Base-by-base conservation (phyloP, 139 green algal genomes). In the Microglena sp. region DNA sequence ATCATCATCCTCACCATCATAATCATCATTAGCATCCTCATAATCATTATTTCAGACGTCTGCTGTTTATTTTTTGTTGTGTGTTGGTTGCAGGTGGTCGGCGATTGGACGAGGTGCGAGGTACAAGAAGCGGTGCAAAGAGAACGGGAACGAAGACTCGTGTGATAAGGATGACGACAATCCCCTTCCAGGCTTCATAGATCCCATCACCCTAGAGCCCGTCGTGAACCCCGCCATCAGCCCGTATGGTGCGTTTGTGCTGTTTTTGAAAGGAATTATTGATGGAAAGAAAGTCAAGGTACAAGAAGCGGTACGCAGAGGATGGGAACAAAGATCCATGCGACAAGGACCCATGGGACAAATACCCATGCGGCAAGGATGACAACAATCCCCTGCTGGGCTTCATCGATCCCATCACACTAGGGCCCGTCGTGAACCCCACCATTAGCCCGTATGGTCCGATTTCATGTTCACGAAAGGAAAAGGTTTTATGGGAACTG, bases 381-480 rank as follows among this genome's bases (percentile, higher is more conserved):
- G 50, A 68, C 1, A 75, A 82, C 57, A 90, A 93, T 64, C 88
- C 86, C 6, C 60, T 95, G 55, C 86, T 84, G 2, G 71, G 78
- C 33, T 70, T 87, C 33, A 86, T 95, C 2, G 90, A 96, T 70
- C 86, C 86, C 31, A 87, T 95, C 70, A 94, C 87, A 18, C 69
- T 93, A 53, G 76, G 92, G 71, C 81, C 77, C 0, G 86, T 94
- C 32, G 72, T 87, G 31, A 81, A 78, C 18, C 88, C 88, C 0
- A 87, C 87, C 64, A 94, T 95, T 60, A 75, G 63, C 59, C 82
- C 82, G 3, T 65, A 57, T n/a, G n/a, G n/a, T n/a, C n/a, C n/a
- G n/a, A n/a, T n/a, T n/a, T n/a, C n/a, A n/a, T n/a, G n/a, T n/a
- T n/a, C n/a, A n/a, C n/a, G n/a, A n/a, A n/a, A n/a, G n/a, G n/a